Evolutionary conservation across 1,284 basidiomycete genomes (phyloP).

Genomic region (Pascua sp.): DNA sequence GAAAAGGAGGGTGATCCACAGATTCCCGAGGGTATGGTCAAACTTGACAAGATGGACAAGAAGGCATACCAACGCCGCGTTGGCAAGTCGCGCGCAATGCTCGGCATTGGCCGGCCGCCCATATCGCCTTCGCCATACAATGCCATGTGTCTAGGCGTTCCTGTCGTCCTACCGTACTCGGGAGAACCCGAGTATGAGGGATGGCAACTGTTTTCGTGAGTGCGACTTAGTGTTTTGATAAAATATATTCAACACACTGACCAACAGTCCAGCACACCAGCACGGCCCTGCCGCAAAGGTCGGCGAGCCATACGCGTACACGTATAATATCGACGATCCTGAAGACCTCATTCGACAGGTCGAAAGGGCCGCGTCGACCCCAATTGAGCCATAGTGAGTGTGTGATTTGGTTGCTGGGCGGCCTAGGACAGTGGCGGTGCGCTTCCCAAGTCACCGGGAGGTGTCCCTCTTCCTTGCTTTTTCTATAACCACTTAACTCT

Average conservation of each 20-base stretch:
- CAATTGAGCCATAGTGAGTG: slow-evolving; percentile 32
- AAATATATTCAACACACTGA: no score
- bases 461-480: no score
- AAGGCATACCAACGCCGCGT: slow-evolving; percentile 33
- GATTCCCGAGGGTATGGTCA: slow-evolving; percentile 34
- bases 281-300: slow-evolving; percentile 40
- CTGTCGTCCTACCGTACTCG: slow-evolving; percentile 42
- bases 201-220: slow-evolving; percentile 16
- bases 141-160: slow-evolving; percentile 43
- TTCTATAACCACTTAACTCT: no score
- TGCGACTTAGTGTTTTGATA: no score
- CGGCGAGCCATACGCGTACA: slow-evolving; percentile 44
- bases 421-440: neutral
- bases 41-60: slow-evolving; percentile 23
- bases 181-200: neutral
- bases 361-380: slow-evolving; percentile 24
- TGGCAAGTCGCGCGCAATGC: slow-evolving; percentile 30
- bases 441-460: no score
- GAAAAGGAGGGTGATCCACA: slow-evolving; percentile 19
- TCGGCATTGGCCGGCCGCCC: slow-evolving; percentile 41
- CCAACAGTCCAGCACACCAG: slow-evolving; percentile 16
- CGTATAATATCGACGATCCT: slow-evolving; percentile 30
- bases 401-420: neutral
- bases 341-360: slow-evolving; percentile 25
- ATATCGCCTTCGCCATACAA: slow-evolving; percentile 42